phyloP scores from a whole-genome alignment of 805 yeast genomes.

The Zygosaccharomyces pseudorouxii region DNA sequence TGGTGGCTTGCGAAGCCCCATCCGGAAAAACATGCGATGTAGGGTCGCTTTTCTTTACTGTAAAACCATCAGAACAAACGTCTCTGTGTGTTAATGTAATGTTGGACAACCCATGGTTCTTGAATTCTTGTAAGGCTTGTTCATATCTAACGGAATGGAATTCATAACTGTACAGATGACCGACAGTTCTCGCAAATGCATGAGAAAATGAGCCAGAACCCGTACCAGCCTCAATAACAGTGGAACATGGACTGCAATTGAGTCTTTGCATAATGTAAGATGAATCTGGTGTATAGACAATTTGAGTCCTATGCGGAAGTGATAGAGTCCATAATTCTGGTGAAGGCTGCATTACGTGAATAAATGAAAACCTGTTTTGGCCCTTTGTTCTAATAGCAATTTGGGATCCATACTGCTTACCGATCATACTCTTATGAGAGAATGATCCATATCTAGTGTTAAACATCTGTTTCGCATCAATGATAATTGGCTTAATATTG shows the following conservation, averaged over 20 bases:
- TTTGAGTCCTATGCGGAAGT: conserved; percentile 94
- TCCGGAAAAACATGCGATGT: conserved; percentile 26
- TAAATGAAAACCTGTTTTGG: conserved; percentile 55
- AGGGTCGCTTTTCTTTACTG: conserved; percentile 36
- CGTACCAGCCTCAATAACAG: conserved; percentile 95
- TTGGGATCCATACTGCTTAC: conserved; percentile 78
- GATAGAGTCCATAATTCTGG: conserved; percentile 97
- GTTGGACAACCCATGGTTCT: conserved; percentile 60
- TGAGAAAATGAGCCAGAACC: conserved; percentile 97
- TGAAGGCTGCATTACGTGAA: conserved; percentile 84
- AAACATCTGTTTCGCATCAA: conserved; percentile 54
- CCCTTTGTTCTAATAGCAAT: conserved; percentile 66
- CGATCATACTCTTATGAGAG: conserved; percentile 80
- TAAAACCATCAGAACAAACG: conserved; percentile 86
- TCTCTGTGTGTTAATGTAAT: conserved; percentile 83
- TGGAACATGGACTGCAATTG: conserved; percentile 64
- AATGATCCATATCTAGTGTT: conserved; percentile 89
- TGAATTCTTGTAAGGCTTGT: conserved; percentile 77
- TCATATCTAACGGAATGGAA: conserved; percentile 79
- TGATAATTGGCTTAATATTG: conserved; percentile 66
- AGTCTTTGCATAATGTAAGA: conserved; percentile 83
- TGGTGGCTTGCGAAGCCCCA: conserved; percentile 23
- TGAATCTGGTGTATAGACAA: conserved; percentile 94
- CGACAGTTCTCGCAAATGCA: conserved; percentile 81
- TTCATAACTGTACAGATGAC: conserved; percentile 78